These are phyloP conservation scores for Kwoniella dendrophila DNA, from an alignment of 768 basidiomycete species.

Conservation along the genomic window DNA sequence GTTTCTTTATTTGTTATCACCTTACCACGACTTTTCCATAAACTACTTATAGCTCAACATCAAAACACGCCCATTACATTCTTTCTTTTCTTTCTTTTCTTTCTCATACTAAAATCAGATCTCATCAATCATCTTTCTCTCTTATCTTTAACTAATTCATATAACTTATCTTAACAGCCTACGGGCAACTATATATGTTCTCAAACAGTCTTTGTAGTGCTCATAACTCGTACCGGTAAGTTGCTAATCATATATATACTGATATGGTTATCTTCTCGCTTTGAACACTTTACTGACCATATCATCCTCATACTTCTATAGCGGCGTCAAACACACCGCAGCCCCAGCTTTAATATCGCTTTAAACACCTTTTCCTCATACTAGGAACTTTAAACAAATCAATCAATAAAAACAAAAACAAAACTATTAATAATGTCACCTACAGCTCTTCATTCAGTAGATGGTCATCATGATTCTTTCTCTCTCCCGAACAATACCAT, in stretches of 20 bases:
- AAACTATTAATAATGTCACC: slow-evolving; percentile 46
- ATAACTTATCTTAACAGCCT: slow-evolving; percentile 3
- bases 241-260: background rate
- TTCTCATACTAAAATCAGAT: slow-evolving; percentile 5
- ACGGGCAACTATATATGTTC: slow-evolving; percentile 71
- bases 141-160: background rate
- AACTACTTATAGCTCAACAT: background rate
- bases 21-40: too few species aligned
- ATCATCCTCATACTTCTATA: slow-evolving; percentile 39
- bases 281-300: slow-evolving; percentile 1
- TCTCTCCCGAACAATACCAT: slow-evolving; percentile 26
- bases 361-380: slow-evolving; percentile 43
- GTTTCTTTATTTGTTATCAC: too few species aligned
- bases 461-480: slow-evolving; percentile 44
- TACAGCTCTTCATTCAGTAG: slow-evolving; percentile 44
- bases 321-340: slow-evolving; percentile 80
- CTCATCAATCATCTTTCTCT: background rate
- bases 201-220: slow-evolving; percentile 87
- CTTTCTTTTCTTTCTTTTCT: slow-evolving; percentile 10
- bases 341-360: slow-evolving; percentile 65
- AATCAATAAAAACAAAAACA: slow-evolving; percentile 45
- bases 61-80: background rate
- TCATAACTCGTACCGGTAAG: slow-evolving; percentile 67
- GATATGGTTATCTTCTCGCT: background rate
- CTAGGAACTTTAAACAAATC: slow-evolving; percentile 19